phyloP scores from a whole-genome alignment of 371 early-diverging fungal species.

The Mortierella sp. region DNA sequence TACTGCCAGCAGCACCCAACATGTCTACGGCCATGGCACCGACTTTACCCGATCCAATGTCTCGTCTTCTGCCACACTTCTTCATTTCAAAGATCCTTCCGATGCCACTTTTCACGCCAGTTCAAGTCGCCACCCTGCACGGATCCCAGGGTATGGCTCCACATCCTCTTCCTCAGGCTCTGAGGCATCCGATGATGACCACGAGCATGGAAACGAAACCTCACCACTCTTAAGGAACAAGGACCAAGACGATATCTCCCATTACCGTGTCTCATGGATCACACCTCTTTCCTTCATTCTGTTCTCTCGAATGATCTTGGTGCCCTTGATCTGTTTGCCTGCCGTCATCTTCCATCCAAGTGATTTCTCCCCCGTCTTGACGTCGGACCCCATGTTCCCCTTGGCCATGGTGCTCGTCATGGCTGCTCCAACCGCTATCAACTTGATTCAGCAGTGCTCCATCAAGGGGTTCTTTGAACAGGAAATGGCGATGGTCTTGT shows the following conservation, averaged over 20 bases:
- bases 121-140: too few relatives aligned
- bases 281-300: slow-evolving; percentile 58
- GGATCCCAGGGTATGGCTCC: too few relatives aligned
- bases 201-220: slow-evolving; percentile 13
- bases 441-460: slow-evolving; percentile 67
- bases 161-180: slow-evolving; percentile 14
- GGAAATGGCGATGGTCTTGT: slow-evolving; percentile 68
- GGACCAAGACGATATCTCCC: background rate
- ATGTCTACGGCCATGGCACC: slow-evolving; percentile 37
- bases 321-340: slow-evolving; percentile 61
- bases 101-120: too few relatives aligned
- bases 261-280: slow-evolving; percentile 22
- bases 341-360: slow-evolving; percentile 57
- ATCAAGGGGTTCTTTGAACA: slow-evolving; percentile 67
- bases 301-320: slow-evolving; percentile 61
- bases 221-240: slow-evolving; percentile 11
- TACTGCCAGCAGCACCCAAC: too few relatives aligned
- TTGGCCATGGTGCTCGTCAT: slow-evolving; percentile 63
- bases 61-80: slow-evolving; percentile 41
- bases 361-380: slow-evolving; percentile 57
- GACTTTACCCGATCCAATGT: slow-evolving; percentile 22
- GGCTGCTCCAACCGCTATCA: slow-evolving; percentile 70
- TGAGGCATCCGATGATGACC: slow-evolving; percentile 8
- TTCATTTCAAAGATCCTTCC: slow-evolving; percentile 17
- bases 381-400: slow-evolving; percentile 65